Evolutionary conservation across 2,329 filamentous ascomycete species (phyloP).

Genomic region (Helminthosporium solani): DNA sequence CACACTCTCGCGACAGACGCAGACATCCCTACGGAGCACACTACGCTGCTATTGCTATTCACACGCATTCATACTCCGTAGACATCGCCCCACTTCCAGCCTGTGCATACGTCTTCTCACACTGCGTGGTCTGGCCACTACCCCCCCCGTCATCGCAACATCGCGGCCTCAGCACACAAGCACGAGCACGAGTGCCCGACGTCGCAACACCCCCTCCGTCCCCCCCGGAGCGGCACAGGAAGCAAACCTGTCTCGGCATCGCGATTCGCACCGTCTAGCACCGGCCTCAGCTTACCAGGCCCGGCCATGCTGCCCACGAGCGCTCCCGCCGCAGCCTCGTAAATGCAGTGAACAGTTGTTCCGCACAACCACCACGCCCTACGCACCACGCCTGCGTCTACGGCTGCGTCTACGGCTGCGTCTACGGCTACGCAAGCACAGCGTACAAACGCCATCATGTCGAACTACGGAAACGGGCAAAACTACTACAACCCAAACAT

Average conservation of each 20-base stretch:
- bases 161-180: neutral
- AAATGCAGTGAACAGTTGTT: slow-evolving; percentile 33
- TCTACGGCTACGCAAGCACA: slow-evolving; percentile 5
- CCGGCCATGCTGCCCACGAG: slow-evolving; percentile 37
- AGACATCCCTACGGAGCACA: neutral
- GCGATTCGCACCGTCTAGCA: neutral
- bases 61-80: too few species aligned
- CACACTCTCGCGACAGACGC: neutral
- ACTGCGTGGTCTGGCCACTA: neutral
- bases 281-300: slow-evolving; percentile 14
- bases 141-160: neutral
- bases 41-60: neutral
- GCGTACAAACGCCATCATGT: slow-evolving; percentile 47
- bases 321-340: slow-evolving; percentile 36
- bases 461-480: slow-evolving; percentile 58
- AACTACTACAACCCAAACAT: slow-evolving; percentile 50
- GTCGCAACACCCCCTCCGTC: too few species aligned
- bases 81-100: too few species aligned
- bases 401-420: slow-evolving; percentile 8
- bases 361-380: slow-evolving; percentile 13
- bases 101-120: neutral
- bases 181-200: too few species aligned
- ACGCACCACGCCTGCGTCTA: slow-evolving; percentile 11
- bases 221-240: neutral
- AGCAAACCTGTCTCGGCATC: neutral